Base-by-base conservation (phyloP, 2,329 filamentous ascomycete genomes). In the Ceratocystis albifundus region DNA sequence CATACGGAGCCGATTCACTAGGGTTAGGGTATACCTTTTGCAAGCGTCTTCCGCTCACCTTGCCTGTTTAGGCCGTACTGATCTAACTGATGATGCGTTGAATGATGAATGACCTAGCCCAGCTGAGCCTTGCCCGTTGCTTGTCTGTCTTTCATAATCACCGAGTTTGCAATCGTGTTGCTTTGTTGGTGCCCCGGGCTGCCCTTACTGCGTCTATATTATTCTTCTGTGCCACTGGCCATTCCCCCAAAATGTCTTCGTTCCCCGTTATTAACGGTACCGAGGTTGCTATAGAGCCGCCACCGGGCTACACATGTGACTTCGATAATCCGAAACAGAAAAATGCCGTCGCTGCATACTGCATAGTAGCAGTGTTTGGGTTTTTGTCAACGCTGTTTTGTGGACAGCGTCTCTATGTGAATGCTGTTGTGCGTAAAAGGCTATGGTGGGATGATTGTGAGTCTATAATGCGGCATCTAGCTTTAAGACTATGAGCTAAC, bases 251-350 rank as follows among this genome's bases (percentile, higher is more conserved):
- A 20, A 50, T 50, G 48, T 25, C 48, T 50, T 22, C 48, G 1
- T 50, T 50, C 6, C 59, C 59, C 12, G 41, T 36, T 61, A 36
- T 61, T n/a, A 41, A 61, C 17, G 59, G 59, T 41, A 61, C 59
- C 15, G 15, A 17, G 15, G 59, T 61, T 4, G 25, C 22, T 30
- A 10, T 25, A 7, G 20, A 12, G 10, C 59, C 59, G 10, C 59
- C 30, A 4, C 59, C n/a, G 8, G 59, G 59, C 59, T 61, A 61
- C 41, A 30, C 22, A 17, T 61, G 28, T 44, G 30, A 36, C 41
- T 61, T 61, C 8, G 22, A 25, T 5, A 12, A 22, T 36, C 59
- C 25, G 22, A 36, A 41, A 30, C 30, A 61, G 41, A 61, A 25
- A 12, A 61, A 20, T 10, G 12, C 32, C 15, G 30, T 32, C 41